phyloP scores from a whole-genome alignment of 805 yeast genomes.

The Candida silvicultrix region DNA sequence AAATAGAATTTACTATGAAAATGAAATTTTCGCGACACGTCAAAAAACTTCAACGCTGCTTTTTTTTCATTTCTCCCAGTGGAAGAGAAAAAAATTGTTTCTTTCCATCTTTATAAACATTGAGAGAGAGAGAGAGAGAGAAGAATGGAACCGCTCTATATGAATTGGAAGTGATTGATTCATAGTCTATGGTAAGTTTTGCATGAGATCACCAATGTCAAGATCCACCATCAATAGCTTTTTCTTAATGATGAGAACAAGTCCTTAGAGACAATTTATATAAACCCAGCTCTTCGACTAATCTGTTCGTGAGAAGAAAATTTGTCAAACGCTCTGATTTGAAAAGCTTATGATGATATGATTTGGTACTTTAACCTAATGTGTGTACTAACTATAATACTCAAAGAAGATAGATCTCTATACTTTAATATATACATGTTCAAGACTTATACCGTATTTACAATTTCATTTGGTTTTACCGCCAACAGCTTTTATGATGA shows the following conservation, averaged over 20 bases:
- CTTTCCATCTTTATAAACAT: neutral
- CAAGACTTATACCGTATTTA: neutral
- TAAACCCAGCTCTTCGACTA: slow-evolving; percentile 6
- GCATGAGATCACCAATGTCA: too few relatives aligned
- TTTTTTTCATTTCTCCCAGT: neutral
- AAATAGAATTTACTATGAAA: too few relatives aligned
- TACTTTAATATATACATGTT: neutral
- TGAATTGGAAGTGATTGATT: too few relatives aligned
- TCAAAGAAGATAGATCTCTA: too few relatives aligned
- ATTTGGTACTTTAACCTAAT: too few relatives aligned
- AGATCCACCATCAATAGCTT: neutral
- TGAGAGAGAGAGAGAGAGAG: too few relatives aligned
- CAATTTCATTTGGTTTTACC: slow-evolving; percentile 37
- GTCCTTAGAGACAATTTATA: slow-evolving; percentile 1
- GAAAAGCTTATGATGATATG: neutral
- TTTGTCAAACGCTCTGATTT: slow-evolving; percentile 4
- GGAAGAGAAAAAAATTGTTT: neutral
- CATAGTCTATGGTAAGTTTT: too few relatives aligned
- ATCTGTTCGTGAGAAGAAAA: slow-evolving; percentile 5
- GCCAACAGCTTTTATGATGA: slow-evolving; percentile 66
- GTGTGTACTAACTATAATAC: too few relatives aligned
- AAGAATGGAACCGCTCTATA: too few relatives aligned
- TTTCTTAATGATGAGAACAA: neutral
- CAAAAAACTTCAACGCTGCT: neutral
- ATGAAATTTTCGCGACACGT: neutral